These are phyloP conservation scores for Rhazya stricta DNA, from an alignment of 257 asterid species.

Conservation along the genomic window DNA sequence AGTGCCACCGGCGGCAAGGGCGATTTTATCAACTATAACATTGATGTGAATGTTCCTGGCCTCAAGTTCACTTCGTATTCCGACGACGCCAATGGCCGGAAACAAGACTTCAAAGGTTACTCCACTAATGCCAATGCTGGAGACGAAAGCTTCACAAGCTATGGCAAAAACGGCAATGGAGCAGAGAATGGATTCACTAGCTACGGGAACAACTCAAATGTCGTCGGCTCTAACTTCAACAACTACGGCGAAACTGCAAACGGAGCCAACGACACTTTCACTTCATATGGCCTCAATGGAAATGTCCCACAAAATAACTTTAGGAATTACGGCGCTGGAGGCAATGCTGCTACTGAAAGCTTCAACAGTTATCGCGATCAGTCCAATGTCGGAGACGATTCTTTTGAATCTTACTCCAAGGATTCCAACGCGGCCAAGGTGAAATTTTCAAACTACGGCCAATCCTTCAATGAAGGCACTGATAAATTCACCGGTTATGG, in stretches of 20 bases:
- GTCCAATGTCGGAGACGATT: conserved; percentile 77
- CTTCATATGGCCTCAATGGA: conserved; percentile 46
- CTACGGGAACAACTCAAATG: conserved; percentile 63
- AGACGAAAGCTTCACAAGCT: conserved; percentile 47
- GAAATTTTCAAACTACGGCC: conserved; percentile 54
- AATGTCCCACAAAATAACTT: conserved; percentile 61
- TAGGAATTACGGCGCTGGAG: conserved; percentile 50
- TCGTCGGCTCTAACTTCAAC: conserved; percentile 51
- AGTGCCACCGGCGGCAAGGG: conserved; percentile 59
- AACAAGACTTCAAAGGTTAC: conserved; percentile 45
- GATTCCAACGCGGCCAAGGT: conserved; percentile 43
- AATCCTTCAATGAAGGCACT: conserved; percentile 70
- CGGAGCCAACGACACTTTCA: conserved; percentile 50
- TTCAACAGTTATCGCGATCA: conserved; percentile 66
- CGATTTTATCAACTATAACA: conserved; percentile 41
- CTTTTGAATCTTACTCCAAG: conserved; percentile 55
- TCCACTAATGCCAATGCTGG: conserved; percentile 54
- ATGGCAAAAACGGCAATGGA: conserved; percentile 69
- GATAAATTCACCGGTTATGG: conserved; percentile 69
- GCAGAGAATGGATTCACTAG: conserved; percentile 47
- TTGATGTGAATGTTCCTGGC: conserved; percentile 38
- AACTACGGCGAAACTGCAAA: conserved; percentile 63
- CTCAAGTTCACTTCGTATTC: conserved; percentile 65
- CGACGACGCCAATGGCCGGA: conserved; percentile 46
- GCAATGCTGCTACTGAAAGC: conserved; percentile 51